Evolutionary conservation across 116 monocot genomes (phyloP).

Genomic region (Dioscorea cayenensis): DNA sequence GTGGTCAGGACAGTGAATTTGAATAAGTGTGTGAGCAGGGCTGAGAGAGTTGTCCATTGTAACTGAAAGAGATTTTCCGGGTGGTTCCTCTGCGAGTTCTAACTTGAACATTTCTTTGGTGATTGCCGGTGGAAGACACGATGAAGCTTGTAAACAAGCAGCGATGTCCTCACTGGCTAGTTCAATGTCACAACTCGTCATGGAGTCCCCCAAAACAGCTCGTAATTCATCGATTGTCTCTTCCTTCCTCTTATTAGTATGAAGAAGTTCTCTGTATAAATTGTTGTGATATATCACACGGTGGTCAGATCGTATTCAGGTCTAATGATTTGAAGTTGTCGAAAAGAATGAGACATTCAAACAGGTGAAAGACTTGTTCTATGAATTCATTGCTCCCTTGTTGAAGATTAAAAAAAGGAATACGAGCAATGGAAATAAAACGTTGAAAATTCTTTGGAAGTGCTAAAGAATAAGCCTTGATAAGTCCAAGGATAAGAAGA

Average conservation of each 20-base stretch:
- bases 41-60: slow-evolving; percentile 78
- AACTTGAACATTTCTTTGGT: slow-evolving; percentile 53
- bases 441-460: no score
- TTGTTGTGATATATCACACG: neutral
- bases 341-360: no score
- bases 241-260: slow-evolving; percentile 61
- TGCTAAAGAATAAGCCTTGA: no score
- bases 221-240: slow-evolving; percentile 54
- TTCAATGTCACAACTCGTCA: slow-evolving; percentile 71
- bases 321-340: no score
- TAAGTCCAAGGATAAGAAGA: no score
- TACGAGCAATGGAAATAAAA: no score
- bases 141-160: slow-evolving; percentile 36
- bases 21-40: slow-evolving; percentile 68
- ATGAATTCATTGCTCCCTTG: no score
- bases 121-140: slow-evolving; percentile 37
- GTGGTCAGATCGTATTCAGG: no score
- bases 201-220: slow-evolving; percentile 52
- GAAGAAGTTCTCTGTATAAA: slow-evolving; percentile 57
- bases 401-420: no score
- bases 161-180: slow-evolving; percentile 34
- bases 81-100: slow-evolving; percentile 38
- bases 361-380: no score
- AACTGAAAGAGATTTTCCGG: slow-evolving; percentile 25
- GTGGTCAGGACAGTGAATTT: slow-evolving; percentile 60